Base-by-base conservation (phyloP, 257 asterid species). In the Jaltomata sinuosa region DNA sequence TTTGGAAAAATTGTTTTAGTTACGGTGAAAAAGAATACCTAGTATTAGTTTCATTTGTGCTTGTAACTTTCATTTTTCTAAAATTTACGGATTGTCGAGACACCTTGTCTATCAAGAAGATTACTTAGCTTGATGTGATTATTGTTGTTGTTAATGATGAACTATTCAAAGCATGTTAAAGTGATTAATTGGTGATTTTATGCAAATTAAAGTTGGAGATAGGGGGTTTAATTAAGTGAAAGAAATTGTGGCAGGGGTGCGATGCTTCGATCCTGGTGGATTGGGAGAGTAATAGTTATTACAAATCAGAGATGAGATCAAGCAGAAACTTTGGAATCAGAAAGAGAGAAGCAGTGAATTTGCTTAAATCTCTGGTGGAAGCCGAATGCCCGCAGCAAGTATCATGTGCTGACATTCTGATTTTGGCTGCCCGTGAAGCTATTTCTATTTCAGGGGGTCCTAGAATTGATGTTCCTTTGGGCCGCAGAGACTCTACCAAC, bases 231-330 rank as follows among this genome's bases (percentile, higher is more conserved):
- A 38, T 32, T 38, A 38, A 38, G 42, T 38, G 8, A 38, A 38
- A 57, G 14, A 36, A 42, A 57, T 57, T 59, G 29, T 80, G 27
- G 42, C 69, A 90, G 94, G 96, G 93, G 0, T 92, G 92, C 57
- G 94, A 92, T 85, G 96, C 91, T 31, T 92, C 96, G 0, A 90
- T 92, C 84, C 94, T 92, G n/a, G 71, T 90, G 16, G 92, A 89
- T 55, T 67, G 84, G 18, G 85, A 42, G 36, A 22, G 68, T 6
- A 82, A 12, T n/a, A n/a, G n/a, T 36, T 21, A 27, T 6, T 14
- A 47, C 1, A 65, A 80, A 36, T 88, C 88, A 0, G 93, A 92
- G 77, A 82, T 89, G 86, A 67, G 18, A 9, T 85, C 94, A 3
- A 16, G 82, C 0, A 92, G 82, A 49, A 92, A 88, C 79, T 88